phyloP scores from a whole-genome alignment of 441 rosid genomes.

The Isatis lusitanica region DNA sequence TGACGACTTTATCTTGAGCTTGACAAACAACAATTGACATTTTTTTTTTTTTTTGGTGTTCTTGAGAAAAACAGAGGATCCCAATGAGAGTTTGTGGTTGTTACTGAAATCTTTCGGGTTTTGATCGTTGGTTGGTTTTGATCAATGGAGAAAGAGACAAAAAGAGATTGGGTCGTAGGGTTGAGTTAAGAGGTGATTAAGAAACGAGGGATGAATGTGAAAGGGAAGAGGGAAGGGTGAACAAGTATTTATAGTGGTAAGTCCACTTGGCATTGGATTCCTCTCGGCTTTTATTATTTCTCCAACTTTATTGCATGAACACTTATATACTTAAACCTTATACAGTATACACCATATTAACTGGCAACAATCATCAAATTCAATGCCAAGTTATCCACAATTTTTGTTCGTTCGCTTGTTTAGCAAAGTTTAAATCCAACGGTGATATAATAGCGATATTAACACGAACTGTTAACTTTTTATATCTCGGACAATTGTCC shows the following conservation, averaged over 20 bases:
- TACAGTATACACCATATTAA: background rate
- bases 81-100: constrained; percentile 3
- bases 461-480: no score
- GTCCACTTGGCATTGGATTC: constrained; percentile 35
- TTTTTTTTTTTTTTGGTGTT: background rate
- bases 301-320: constrained; percentile 7
- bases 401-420: no score
- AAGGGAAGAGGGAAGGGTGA: constrained; percentile 18
- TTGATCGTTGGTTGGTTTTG: constrained; percentile 7
- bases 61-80: constrained; percentile 8
- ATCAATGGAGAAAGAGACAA: background rate
- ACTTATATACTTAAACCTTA: background rate
- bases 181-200: constrained; percentile 4
- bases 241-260: constrained; percentile 31
- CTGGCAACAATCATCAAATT: background rate
- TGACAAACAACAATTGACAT: constrained; percentile 25
- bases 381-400: background rate
- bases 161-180: background rate
- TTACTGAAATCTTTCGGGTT: constrained; percentile 14
- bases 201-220: constrained; percentile 29
- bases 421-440: no score
- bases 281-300: constrained; percentile 13
- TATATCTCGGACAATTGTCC: no score
- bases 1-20: background rate
- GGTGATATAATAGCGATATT: no score